phyloP scores from a whole-genome alignment of 169 alveolate species.

The Plasmodium relictum region DNA sequence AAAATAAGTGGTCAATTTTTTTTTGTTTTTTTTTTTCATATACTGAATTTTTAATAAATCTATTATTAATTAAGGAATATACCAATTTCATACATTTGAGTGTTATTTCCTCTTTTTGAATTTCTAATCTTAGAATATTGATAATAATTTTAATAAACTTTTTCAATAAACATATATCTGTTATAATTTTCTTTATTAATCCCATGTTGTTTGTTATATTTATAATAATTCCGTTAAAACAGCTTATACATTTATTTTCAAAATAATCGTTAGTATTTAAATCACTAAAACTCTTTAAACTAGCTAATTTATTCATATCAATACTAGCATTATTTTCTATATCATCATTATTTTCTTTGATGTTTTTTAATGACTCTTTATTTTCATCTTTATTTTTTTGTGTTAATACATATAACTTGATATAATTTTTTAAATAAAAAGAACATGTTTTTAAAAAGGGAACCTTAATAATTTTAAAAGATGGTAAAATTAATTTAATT shows the following conservation, averaged over 20 bases:
- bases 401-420: conserved; percentile 20
- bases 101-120: conserved; percentile 67
- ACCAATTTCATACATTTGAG: conserved; percentile 71
- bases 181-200: conserved; percentile 48
- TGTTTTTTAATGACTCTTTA: not conserved
- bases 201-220: conserved; percentile 47
- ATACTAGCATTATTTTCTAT: not conserved
- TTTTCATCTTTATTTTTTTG: not conserved
- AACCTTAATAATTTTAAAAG: conserved; percentile 59
- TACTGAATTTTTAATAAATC: conserved; percentile 45
- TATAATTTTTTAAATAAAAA: conserved; percentile 52
- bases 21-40: conserved; percentile 13
- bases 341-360: not conserved
- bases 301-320: not conserved
- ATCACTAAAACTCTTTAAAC: conserved; percentile 21
- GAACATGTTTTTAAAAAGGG: conserved; percentile 54
- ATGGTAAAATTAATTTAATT: conserved; percentile 50
- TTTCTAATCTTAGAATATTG: conserved; percentile 63
- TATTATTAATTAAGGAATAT: conserved; percentile 51
- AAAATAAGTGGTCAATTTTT: conserved; percentile 33
- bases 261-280: conserved; percentile 43
- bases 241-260: conserved; percentile 72
- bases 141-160: conserved; percentile 61
- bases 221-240: conserved; percentile 51
- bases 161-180: conserved; percentile 37